A percentile compares a stretch with the other conserved stretches of the same genome.
phyloP scores from a whole-genome alignment of 1,284 basidiomycete genomes.

The Malassezia sympodialis region DNA sequence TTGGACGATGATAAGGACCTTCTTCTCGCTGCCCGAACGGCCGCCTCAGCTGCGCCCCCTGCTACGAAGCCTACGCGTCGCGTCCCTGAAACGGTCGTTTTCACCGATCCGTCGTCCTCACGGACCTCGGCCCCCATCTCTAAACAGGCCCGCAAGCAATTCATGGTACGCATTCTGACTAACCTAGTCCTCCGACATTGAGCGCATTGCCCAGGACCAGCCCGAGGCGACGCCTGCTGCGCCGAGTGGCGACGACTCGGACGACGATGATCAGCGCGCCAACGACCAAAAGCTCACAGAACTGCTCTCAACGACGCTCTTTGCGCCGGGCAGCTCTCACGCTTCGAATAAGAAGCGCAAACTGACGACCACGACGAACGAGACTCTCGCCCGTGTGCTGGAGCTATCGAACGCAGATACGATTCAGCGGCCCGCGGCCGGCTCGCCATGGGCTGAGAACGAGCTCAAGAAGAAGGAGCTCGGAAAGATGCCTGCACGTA shows the following conservation, averaged over 20 bases:
- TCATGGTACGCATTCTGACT: conserved; percentile 14
- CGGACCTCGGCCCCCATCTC: neutral
- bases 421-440: neutral
- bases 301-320: conserved; percentile 42
- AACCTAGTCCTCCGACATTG: conserved; percentile 16
- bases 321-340: conserved; percentile 33
- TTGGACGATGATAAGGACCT: conserved; percentile 11
- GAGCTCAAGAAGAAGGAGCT: conserved; percentile 31
- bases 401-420: conserved; percentile 23
- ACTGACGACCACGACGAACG: conserved; percentile 26
- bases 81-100: conserved; percentile 15
- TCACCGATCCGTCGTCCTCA: neutral
- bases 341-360: conserved; percentile 23
- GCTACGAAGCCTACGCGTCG: neutral
- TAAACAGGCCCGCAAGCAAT: conserved; percentile 8
- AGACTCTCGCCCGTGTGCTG: conserved; percentile 35
- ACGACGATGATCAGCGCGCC: conserved; percentile 30
- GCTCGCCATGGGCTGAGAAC: conserved; percentile 34
- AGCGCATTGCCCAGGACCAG: conserved; percentile 1
- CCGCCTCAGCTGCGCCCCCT: too few relatives aligned
- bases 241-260: conserved; percentile 18
- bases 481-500: conserved; percentile 32
- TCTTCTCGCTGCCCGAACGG: neutral
- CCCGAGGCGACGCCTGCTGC: neutral
- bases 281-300: conserved; percentile 41